Evolutionary conservation across 306 rosid species (phyloP).

Genomic region (Medicago lupulina): DNA sequence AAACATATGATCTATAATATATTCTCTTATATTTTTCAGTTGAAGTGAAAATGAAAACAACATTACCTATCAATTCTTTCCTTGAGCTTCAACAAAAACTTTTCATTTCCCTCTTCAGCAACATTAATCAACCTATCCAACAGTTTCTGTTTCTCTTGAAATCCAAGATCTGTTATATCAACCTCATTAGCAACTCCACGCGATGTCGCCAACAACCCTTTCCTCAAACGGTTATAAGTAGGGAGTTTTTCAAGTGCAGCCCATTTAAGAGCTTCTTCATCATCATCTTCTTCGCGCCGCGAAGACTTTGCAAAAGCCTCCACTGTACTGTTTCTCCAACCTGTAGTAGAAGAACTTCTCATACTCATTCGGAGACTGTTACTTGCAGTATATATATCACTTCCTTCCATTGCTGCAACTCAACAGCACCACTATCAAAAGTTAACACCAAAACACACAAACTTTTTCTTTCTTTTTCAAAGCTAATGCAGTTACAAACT

Average conservation of each 20-base stretch:
- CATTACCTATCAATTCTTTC: slow-evolving; percentile 58
- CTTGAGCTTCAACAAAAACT: slow-evolving; percentile 64
- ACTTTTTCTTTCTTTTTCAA: slow-evolving; percentile 11
- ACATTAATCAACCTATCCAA: slow-evolving; percentile 58
- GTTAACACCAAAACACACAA: slow-evolving; percentile 13
- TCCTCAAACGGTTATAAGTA: slow-evolving; percentile 71
- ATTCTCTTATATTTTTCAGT: neutral
- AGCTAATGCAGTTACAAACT: neutral
- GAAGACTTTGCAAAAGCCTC: slow-evolving; percentile 64
- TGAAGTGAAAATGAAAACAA: neutral
- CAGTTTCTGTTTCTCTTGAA: slow-evolving; percentile 45
- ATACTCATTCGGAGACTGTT: slow-evolving; percentile 39
- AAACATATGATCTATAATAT: neutral
- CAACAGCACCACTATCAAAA: neutral
- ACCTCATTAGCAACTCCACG: slow-evolving; percentile 58
- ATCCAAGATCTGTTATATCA: slow-evolving; percentile 56
- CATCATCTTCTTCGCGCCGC: slow-evolving; percentile 55
- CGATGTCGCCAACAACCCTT: slow-evolving; percentile 60
- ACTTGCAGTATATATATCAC: slow-evolving; percentile 44
- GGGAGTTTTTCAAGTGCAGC: slow-evolving; percentile 81
- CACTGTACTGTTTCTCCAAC: slow-evolving; percentile 54
- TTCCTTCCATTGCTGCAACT: slow-evolving; percentile 23
- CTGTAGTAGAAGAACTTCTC: slow-evolving; percentile 36
- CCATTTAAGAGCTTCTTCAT: slow-evolving; percentile 84
- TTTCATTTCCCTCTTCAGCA: slow-evolving; percentile 60